Percentiles rank a stretch among this genome's conserved stretches.
Conservation (phyloP, 2,329 filamentous ascomycete genomes). For the Monosporascus ibericus region DNA sequence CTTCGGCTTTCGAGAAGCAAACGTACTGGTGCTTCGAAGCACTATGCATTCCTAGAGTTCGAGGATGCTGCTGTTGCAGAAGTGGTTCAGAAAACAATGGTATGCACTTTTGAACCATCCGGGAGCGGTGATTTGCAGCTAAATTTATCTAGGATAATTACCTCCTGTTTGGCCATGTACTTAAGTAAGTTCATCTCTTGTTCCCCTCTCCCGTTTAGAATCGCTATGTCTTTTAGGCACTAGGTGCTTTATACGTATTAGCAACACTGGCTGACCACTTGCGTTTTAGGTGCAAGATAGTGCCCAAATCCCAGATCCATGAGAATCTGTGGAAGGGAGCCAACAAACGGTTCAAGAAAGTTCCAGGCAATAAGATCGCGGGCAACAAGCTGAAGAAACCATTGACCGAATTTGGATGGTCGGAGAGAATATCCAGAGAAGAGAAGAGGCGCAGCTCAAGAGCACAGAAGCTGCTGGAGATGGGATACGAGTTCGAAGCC, state of each 20-base stretch:
- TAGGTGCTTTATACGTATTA: neutral
- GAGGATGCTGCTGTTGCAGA: conserved; percentile 69
- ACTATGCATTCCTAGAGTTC: conserved; percentile 95
- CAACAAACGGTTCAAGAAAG: conserved; percentile 80
- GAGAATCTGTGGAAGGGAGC: conserved; percentile 82
- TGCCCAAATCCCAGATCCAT: conserved; percentile 73
- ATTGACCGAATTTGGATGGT: conserved; percentile 70
- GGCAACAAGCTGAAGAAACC: conserved; percentile 69
- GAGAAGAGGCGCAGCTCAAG: conserved; percentile 62
- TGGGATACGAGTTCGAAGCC: conserved; percentile 78
- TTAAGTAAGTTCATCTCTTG: conserved; percentile 46
- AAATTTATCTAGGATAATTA: conserved; percentile 42
- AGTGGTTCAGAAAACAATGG: conserved; percentile 92
- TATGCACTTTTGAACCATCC: neutral
- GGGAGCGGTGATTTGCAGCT: neutral
- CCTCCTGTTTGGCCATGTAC: conserved; percentile 86
- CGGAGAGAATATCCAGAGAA: conserved; percentile 67
- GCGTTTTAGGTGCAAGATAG: conserved; percentile 53
- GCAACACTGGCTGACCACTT: neutral
- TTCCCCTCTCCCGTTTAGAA: neutral
- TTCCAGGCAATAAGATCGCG: conserved; percentile 83
- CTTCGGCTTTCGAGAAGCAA: conserved; percentile 87
- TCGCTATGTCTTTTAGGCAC: neutral
- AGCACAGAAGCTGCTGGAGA: conserved; percentile 66
- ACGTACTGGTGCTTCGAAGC: conserved; percentile 84